Percentiles rank a stretch among this genome's conserved stretches.
Conservation (phyloP, 768 basidiomycete genomes). For the Pluteus cervinus region DNA sequence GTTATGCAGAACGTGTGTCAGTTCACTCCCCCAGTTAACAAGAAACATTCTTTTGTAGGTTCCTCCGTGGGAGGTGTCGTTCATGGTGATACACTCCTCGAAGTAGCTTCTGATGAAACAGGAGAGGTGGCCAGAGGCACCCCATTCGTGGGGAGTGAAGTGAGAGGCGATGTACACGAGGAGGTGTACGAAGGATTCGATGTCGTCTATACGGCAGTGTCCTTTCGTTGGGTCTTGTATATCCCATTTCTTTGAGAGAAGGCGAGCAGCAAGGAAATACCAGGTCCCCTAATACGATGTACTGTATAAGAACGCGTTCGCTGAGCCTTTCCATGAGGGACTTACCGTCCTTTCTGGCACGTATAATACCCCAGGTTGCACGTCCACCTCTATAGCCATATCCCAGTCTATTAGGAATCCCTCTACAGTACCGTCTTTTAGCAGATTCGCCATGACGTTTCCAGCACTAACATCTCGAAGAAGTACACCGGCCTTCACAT, state of each 20-base stretch:
- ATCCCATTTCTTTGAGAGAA: neutral
- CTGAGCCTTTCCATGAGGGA: neutral
- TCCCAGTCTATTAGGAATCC: neutral
- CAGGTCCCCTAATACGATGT: neutral
- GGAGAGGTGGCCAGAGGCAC: no score
- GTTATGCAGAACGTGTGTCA: no score
- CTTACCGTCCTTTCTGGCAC: neutral
- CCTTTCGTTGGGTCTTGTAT: neutral
- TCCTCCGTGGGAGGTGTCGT: no score
- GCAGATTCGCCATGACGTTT: neutral
- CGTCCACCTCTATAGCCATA: neutral
- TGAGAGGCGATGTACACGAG: neutral
- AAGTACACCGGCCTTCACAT: neutral
- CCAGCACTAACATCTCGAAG: constrained; percentile 2
- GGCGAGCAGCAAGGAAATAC: neutral
- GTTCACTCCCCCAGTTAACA: no score
- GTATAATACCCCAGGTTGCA: no score
- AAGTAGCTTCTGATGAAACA: no score
- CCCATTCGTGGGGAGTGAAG: neutral
- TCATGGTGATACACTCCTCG: no score
- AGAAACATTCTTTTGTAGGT: no score
- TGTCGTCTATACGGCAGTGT: constrained; percentile 1
- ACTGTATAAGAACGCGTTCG: no score
- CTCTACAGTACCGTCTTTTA: neutral
- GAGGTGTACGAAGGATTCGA: neutral